A percentile compares a stretch with the other conserved stretches of the same genome.
Conservation (phyloP, 2,329 filamentous ascomycete genomes). For the Phyllosticta citribraziliensis region DNA sequence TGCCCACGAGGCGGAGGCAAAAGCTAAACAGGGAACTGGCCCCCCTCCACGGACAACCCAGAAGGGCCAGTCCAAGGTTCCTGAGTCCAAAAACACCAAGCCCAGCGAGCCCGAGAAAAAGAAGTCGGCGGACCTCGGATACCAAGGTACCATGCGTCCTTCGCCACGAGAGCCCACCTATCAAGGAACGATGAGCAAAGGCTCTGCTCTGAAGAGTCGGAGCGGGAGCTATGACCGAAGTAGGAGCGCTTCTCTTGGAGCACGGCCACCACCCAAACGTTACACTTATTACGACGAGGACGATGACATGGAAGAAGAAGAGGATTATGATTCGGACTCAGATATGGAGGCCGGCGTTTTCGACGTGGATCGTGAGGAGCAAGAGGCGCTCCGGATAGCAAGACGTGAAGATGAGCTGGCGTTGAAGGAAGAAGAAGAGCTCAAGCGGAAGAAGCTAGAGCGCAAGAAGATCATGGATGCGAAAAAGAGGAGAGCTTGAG, state of each 20-base stretch:
- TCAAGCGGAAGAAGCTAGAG: constrained; percentile 55
- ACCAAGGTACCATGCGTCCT: constrained; percentile 40
- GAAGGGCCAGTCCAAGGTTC: constrained; percentile 13
- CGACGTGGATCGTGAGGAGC: constrained; percentile 65
- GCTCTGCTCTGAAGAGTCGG: constrained; percentile 15
- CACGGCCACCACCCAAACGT: constrained; percentile 19
- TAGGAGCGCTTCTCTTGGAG: constrained; percentile 17
- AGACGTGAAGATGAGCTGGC: constrained; percentile 59
- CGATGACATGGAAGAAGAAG: constrained; percentile 48
- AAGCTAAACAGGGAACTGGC: constrained; percentile 28
- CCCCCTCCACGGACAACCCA: background rate
- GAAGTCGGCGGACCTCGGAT: constrained; percentile 31
- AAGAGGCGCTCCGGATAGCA: constrained; percentile 50
- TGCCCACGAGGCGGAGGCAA: constrained; percentile 36
- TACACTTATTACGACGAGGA: constrained; percentile 24
- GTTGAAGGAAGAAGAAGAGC: constrained; percentile 49
- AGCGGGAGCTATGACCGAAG: constrained; percentile 16
- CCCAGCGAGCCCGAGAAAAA: constrained; percentile 22
- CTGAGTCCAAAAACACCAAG: constrained; percentile 15
- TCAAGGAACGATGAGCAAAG: constrained; percentile 24
- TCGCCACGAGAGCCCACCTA: constrained; percentile 25
- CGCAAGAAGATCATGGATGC: constrained; percentile 28
- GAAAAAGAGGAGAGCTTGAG: constrained; percentile 4
- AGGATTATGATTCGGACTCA: constrained; percentile 57
- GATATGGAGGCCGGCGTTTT: constrained; percentile 71